Evolutionary conservation across 768 basidiomycete species (phyloP).

Genomic region (Podaxis pistillaris): DNA sequence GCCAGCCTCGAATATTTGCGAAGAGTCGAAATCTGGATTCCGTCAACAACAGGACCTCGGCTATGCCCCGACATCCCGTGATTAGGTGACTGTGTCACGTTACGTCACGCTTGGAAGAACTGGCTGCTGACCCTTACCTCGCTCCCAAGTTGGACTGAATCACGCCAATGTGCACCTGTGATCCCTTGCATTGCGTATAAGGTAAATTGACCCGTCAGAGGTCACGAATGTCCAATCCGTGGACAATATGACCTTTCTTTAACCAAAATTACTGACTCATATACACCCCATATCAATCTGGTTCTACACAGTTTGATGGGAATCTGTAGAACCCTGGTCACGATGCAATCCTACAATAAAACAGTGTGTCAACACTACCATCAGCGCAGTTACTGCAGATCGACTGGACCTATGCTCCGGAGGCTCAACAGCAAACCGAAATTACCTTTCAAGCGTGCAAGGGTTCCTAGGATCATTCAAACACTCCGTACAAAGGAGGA

Average conservation of each 20-base stretch:
- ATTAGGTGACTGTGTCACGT: constrained; percentile 14
- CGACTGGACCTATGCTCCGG: background rate
- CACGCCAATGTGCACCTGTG: constrained; percentile 12
- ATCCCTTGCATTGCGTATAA: constrained; percentile 17
- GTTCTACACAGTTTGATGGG: background rate
- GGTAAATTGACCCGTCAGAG: constrained; percentile 14
- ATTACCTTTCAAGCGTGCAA: constrained; percentile 31
- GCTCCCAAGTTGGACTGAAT: background rate
- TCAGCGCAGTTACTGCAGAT: background rate
- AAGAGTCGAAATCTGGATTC: constrained; percentile 6
- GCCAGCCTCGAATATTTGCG: constrained; percentile 13
- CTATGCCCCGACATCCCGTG: background rate
- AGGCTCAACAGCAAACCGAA: constrained; percentile 13
- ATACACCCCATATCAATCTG: constrained; percentile 4
- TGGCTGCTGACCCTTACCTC: background rate
- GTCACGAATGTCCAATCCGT: background rate
- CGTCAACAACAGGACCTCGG: background rate
- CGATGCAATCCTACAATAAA: background rate
- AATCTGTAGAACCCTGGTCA: background rate
- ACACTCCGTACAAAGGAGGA: constrained; percentile 31
- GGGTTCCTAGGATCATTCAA: constrained; percentile 24
- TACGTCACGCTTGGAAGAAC: constrained; percentile 3
- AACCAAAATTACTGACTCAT: constrained; percentile 9
- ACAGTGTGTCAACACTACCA: background rate
- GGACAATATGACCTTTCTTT: background rate